Base-by-base conservation (phyloP, 257 asterid genomes). In the Handroanthus guayacan region DNA sequence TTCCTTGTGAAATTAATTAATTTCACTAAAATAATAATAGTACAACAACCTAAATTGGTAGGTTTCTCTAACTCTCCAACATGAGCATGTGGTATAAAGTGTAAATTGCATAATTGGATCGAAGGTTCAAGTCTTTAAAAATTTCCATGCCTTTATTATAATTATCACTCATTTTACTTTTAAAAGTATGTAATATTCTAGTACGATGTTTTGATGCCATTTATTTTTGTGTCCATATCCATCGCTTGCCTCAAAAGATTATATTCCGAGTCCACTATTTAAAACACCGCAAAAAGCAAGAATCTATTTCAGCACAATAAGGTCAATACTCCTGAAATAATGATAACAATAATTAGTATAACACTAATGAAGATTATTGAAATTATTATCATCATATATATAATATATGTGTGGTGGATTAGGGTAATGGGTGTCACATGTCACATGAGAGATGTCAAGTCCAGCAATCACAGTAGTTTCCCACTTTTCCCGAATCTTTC, bases 11-110 rank as follows among this genome's bases (percentile, higher is more conserved):
- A 25, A 25, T 25, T 1, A 25, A 25, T 25, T 25, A 25, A 25
- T 25, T 25, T 25, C 31, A 25, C 31, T 25, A 25, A 25, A 25
- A n/a, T 43, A 39, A 71, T 70, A 58, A 43, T 71, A 54, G 61
- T 54, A 9, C 69, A 67, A 57, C 75, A 36, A 57, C 39, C 72
- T 8, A 71, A 38, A 56, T 16, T 52, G 25, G 50, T 61, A 50
- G 61, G 54, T 34, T 64, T 71, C 54, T 57, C 44, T 70, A 50
- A 71, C 50, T 69, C 63, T 66, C 81, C 18, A 77, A 69, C 72
- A 77, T 61, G 76, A 60, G 36, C 81, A 69, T 77, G 81, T 62
- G 77, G 62, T 14, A 67, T 38, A 69, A 69, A 77, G 81, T 69
- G 65, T 69, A 47, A 14, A 16, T 36, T 14, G 45, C 61, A 60